Conservation (phyloP, 306 rosid species). For the Hippophae tibetana region DNA sequence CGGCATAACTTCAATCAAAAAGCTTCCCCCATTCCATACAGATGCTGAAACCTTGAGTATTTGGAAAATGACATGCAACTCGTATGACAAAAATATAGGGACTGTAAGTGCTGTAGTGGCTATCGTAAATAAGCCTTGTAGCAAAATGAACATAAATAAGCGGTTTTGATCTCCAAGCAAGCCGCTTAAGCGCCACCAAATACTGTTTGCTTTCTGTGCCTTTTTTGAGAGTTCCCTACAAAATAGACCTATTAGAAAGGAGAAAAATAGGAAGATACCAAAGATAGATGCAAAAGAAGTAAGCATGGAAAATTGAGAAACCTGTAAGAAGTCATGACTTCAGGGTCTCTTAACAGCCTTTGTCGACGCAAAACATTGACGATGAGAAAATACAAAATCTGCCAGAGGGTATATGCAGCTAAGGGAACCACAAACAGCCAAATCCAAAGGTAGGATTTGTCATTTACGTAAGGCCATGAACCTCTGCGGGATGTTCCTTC, state of each 20-base stretch:
- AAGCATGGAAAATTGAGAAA: neutral
- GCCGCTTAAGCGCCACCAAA: slow-evolving; percentile 92
- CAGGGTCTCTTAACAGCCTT: slow-evolving; percentile 75
- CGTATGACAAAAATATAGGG: slow-evolving; percentile 79
- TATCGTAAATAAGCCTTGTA: slow-evolving; percentile 73
- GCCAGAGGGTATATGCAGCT: slow-evolving; percentile 77
- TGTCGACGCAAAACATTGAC: slow-evolving; percentile 81
- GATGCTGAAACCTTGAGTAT: slow-evolving; percentile 79
- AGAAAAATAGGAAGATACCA: neutral
- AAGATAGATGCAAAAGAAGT: neutral
- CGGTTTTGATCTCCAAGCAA: slow-evolving; percentile 93
- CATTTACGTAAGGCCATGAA: slow-evolving; percentile 86
- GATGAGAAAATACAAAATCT: slow-evolving; percentile 70
- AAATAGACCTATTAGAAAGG: slow-evolving; percentile 9
- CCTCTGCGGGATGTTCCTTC: slow-evolving; percentile 48
- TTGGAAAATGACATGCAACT: slow-evolving; percentile 60
- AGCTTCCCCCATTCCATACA: slow-evolving; percentile 91
- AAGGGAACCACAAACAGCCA: slow-evolving; percentile 83
- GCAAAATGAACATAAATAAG: slow-evolving; percentile 54
- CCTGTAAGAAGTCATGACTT: slow-evolving; percentile 97
- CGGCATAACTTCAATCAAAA: slow-evolving; percentile 90
- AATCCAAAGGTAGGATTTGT: slow-evolving; percentile 55
- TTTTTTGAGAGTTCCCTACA: slow-evolving; percentile 80
- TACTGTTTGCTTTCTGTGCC: slow-evolving; percentile 82
- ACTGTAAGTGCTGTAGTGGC: slow-evolving; percentile 90